Evolutionary conservation across 2,329 filamentous ascomycete genomes (phyloP), one percentile per base, ranked within the genome.

Genomic region (Colletotrichum lupini): DNA sequence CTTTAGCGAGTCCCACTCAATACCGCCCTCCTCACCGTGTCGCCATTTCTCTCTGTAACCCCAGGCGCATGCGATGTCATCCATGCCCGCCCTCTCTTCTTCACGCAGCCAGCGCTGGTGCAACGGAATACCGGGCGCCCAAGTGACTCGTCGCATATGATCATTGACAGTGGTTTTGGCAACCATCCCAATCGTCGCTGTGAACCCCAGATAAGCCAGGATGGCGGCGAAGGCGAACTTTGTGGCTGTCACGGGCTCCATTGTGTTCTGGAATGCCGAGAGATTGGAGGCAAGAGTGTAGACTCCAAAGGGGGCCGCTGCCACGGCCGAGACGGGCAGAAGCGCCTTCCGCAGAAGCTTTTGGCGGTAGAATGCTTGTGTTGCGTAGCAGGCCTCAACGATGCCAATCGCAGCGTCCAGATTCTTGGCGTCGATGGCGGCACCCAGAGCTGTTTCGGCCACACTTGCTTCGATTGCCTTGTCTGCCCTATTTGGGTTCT

Each of bases 141-240:
- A 99, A 2, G 94, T 95, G 5, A 98, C 95, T 24, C 97, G 91
- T 78, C 93, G 92, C 94, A 98, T 98, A 83, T 98, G 95, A 81
- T 98, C 95, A 82, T 98, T 98, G 73, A 92, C 88, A 42, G 96
- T 98, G 30, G 94, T 92, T 72, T 97, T 86, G 9, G 96, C 95
- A 49, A 98, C 91, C 55, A 97, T 85, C 3, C 96, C 97, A 66
- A 98, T 90, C 11, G 92, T 94, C 4, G 91, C 92, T 5, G 95
- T 95, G 75, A 95, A 94, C 24, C 91, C 89, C 55, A 97, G 87
- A 81, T 98, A 99, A 7, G 95, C 93, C 74, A 96, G 85, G 62
- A 97, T 93, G 14, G 94, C 95, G 0, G 90, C 90, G 80, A 97
- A 95, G 5, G 93, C 92, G 73, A 97, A 90, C 12, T 90, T 90